A percentile compares a stretch with the other conserved stretches of the same genome.
phyloP scores from a whole-genome alignment of 208 protist genomes.

The Phytomonas francai region DNA sequence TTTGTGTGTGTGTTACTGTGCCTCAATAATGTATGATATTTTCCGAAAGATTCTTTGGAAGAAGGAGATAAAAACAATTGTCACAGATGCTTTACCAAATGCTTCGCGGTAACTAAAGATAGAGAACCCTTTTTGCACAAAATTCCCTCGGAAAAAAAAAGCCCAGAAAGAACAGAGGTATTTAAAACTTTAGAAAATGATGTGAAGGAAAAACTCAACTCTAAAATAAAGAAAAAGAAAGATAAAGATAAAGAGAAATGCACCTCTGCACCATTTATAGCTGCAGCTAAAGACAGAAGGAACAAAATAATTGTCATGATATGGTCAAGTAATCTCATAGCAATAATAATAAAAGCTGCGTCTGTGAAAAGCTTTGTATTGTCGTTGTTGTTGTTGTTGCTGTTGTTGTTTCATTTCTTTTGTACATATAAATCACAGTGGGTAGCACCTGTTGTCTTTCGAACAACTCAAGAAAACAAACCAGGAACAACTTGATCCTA shows the following conservation, averaged over 20 bases:
- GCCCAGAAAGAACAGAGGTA: conserved; percentile 3
- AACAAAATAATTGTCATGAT: neutral
- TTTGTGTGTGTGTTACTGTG: neutral
- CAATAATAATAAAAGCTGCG: conserved; percentile 6
- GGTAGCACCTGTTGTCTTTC: neutral
- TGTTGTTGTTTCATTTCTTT: conserved; percentile 1
- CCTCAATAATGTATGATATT: neutral
- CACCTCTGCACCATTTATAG: neutral
- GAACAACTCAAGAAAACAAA: neutral
- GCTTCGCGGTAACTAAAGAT: neutral
- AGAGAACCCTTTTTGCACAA: neutral
- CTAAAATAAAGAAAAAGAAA: conserved; percentile 12
- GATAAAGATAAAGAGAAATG: conserved; percentile 9
- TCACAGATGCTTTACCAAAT: neutral
- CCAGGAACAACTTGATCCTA: neutral
- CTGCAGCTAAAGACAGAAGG: neutral
- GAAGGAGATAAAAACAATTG: neutral
- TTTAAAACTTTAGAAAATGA: conserved; percentile 8
- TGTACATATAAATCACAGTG: neutral
- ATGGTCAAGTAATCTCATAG: conserved; percentile 5
- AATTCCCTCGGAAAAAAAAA: conserved; percentile 9
- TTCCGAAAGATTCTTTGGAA: neutral
- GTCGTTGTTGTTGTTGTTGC: no score
- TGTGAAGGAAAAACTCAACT: conserved; percentile 7
- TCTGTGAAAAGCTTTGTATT: neutral